These are phyloP conservation scores for Glebionis coronaria DNA, from an alignment of 129 eudicot genomes.

Conservation along the genomic window DNA sequence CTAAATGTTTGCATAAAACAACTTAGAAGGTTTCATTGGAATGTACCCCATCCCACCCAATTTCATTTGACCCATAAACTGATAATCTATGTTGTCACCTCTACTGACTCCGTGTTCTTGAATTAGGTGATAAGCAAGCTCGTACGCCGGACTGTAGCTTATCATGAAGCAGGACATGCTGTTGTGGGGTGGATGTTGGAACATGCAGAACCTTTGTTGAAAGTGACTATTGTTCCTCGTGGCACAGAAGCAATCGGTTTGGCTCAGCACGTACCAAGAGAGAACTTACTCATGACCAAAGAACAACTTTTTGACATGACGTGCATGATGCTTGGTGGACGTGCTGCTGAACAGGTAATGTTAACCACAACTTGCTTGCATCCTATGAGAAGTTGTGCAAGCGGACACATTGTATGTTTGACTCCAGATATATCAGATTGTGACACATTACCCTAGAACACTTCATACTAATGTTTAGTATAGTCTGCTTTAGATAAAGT, in stretches of 20 bases:
- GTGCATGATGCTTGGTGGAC: slow-evolving; percentile 95
- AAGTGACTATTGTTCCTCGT: slow-evolving; percentile 97
- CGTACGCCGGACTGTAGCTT: slow-evolving; percentile 79
- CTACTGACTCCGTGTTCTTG: slow-evolving; percentile 6
- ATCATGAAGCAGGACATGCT: slow-evolving; percentile 99
- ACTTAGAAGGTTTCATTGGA: too few relatives aligned
- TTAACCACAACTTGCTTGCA: background rate
- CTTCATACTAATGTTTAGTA: too few relatives aligned
- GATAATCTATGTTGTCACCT: background rate
- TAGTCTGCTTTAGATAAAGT: too few relatives aligned
- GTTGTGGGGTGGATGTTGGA: slow-evolving; percentile 90
- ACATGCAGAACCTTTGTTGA: slow-evolving; percentile 83
- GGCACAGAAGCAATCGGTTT: slow-evolving; percentile 96
- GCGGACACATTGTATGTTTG: background rate
- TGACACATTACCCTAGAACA: too few relatives aligned
- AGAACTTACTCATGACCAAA: slow-evolving; percentile 86
- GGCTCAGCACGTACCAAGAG: slow-evolving; percentile 91
- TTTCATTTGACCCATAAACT: background rate
- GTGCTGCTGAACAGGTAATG: slow-evolving; percentile 94
- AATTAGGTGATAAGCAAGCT: slow-evolving; percentile 84
- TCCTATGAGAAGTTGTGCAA: background rate
- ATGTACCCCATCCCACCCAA: background rate
- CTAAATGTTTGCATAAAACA: background rate
- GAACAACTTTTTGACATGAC: slow-evolving; percentile 97
- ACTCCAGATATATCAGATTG: background rate